Evolutionary conservation across 75 land plant species (phyloP).

Genomic region (Adiantum capillusveneris): DNA sequence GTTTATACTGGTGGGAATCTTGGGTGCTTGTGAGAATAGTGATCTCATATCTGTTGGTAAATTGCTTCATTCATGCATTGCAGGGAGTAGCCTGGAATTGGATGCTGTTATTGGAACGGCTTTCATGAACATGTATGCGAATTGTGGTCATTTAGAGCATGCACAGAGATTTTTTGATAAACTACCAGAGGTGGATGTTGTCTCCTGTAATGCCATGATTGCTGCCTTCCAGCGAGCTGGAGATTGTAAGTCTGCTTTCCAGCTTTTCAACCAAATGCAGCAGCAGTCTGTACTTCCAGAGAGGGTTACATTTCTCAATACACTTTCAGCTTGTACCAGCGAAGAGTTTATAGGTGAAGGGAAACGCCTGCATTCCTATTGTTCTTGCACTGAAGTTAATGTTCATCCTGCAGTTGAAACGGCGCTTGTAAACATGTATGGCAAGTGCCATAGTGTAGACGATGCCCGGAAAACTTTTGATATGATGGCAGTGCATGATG

Average conservation of each 20-base stretch:
- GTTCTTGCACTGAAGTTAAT: slow-evolving; percentile 21
- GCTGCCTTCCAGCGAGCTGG: slow-evolving; percentile 23
- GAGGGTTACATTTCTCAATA: slow-evolving; percentile 40
- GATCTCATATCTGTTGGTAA: slow-evolving; percentile 22
- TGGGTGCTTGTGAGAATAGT: neutral
- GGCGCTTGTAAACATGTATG: slow-evolving; percentile 35
- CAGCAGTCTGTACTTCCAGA: slow-evolving; percentile 58
- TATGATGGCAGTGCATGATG: slow-evolving; percentile 2
- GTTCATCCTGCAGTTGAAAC: slow-evolving; percentile 11
- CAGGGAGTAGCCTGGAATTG: slow-evolving; percentile 15
- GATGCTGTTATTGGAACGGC: slow-evolving; percentile 41
- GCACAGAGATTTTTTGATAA: slow-evolving; percentile 14
- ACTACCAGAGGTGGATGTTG: slow-evolving; percentile 28
- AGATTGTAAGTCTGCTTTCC: slow-evolving; percentile 38
- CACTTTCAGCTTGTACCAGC: slow-evolving; percentile 41
- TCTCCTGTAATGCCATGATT: slow-evolving; percentile 40
- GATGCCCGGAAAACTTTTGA: slow-evolving; percentile 14
- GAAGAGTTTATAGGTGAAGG: slow-evolving; percentile 6
- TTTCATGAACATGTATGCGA: slow-evolving; percentile 43
- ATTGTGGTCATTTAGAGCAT: slow-evolving; percentile 21
- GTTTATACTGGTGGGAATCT: neutral
- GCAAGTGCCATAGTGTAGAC: slow-evolving; percentile 31
- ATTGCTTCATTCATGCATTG: slow-evolving; percentile 38
- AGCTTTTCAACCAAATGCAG: slow-evolving; percentile 50
- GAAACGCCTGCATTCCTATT: neutral